Base-by-base conservation (phyloP, 495 filamentous ascomycete species). In the Neurospora sublineolata region DNA sequence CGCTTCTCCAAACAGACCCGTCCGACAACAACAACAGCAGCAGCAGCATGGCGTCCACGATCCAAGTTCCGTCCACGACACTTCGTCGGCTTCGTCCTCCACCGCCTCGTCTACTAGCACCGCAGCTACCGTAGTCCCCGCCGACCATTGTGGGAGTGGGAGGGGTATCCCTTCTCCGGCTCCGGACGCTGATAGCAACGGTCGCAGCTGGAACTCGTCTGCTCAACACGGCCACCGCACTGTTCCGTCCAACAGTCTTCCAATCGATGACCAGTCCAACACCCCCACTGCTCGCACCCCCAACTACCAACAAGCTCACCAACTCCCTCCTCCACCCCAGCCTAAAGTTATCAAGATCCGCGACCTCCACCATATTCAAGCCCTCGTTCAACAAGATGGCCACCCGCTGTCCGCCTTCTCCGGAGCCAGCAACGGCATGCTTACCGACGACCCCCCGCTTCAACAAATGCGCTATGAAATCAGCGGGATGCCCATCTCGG, bases 401-500 rank as follows among this genome's bases (percentile, higher is more conserved):
- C 52, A 64, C 52, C 52, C 52, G 52, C 88, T 84, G 39, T 79
- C 78, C 11, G 79, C 81, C 37, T 64, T 14, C 3, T 64, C 52
- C 27, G 52, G 52, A 36, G 78, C 82, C 41, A 80, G 82, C 1
- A 80, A 85, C 36, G 82, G 87, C 41, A 82, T 82, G 46, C 76
- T 86, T 6, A 64, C 52, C 52, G 84, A 84, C 71, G 84, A 85
- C 69, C 81, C 82, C 0, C 81, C 84, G 9, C 77, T 86, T 6
- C 83, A 86, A 68, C 76, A 86, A 72, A 81, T 87, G 81, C 87
- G 90, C 76, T 99, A 97, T 79, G 95, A 98, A 80, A 98, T 99
- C 74, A 97, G 94, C 81, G 91, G 89, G 69, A 99, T 99, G 95
- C 94, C 96, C 68, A 95, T 98, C 73, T 87, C 88, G 69, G 96